These are phyloP conservation scores for Liquidambar formosana DNA, from an alignment of 164 flowering plant genomes.

Conservation along the genomic window DNA sequence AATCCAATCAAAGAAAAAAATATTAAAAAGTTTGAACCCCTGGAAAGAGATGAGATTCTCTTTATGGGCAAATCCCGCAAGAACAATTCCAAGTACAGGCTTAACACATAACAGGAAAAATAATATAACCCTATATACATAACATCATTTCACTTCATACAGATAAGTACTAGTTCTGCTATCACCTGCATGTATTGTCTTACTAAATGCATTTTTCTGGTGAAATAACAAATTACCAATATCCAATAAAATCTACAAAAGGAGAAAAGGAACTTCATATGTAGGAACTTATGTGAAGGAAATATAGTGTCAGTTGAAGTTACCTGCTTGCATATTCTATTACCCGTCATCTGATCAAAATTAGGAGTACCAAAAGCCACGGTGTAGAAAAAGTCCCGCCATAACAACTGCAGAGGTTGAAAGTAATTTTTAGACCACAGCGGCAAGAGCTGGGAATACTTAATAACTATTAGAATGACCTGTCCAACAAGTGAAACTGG, in stretches of 20 bases:
- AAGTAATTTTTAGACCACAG: conserved; percentile 15
- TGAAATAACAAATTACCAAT: background rate
- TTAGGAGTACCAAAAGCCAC: conserved; percentile 86
- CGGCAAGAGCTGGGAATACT: conserved; percentile 1
- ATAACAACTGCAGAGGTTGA: conserved; percentile 59
- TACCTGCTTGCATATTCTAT: conserved; percentile 92
- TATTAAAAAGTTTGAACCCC: background rate
- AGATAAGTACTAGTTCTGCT: background rate
- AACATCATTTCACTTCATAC: background rate
- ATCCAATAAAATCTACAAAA: background rate
- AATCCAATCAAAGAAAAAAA: too few species aligned
- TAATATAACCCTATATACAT: background rate
- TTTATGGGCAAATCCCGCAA: too few species aligned
- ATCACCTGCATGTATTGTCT: background rate
- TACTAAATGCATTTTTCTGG: background rate
- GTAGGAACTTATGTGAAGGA: background rate
- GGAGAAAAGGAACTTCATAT: background rate
- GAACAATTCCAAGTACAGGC: background rate
- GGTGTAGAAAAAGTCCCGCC: conserved; percentile 96
- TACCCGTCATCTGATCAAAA: conserved; percentile 84
- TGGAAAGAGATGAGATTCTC: background rate
- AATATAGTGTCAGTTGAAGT: background rate
- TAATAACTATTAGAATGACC: conserved; percentile 42
- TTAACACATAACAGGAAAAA: background rate
- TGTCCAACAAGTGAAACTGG: conserved; percentile 96